phyloP scores from a whole-genome alignment of 1,284 basidiomycete genomes.

The Paramarasmius palmivorus region DNA sequence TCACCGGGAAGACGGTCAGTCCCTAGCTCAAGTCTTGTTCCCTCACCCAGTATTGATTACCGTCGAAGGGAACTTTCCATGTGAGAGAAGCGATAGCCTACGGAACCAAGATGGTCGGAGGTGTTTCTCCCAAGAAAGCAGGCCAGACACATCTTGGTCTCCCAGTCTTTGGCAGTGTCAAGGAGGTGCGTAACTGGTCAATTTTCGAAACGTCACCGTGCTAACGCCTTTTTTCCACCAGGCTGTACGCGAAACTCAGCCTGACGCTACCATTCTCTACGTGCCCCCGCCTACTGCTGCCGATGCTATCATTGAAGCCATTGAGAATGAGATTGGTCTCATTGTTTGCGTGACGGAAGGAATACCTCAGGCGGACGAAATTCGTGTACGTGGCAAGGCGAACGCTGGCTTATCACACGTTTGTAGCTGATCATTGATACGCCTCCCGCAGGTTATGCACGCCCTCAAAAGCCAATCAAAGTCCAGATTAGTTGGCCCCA shows the following conservation, averaged over 20 bases:
- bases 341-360: slow-evolving; percentile 98
- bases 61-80: slow-evolving; percentile 91
- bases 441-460: slow-evolving; percentile 75
- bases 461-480: slow-evolving; percentile 94
- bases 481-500: slow-evolving; percentile 93
- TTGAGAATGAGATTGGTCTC: slow-evolving; percentile 94
- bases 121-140: slow-evolving; percentile 97
- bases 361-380: slow-evolving; percentile 95
- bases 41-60: slow-evolving; percentile 1
- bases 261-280: slow-evolving; percentile 94
- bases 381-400: slow-evolving; percentile 57
- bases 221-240: slow-evolving; percentile 29
- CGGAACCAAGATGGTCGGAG: slow-evolving; percentile 97
- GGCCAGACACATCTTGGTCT: slow-evolving; percentile 94
- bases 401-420: neutral
- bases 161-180: slow-evolving; percentile 92
- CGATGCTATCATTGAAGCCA: slow-evolving; percentile 95
- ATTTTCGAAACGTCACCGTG: neutral
- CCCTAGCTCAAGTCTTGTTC: neutral
- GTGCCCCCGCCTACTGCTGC: slow-evolving; percentile 93
- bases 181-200: slow-evolving; percentile 61
- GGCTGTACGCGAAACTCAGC: slow-evolving; percentile 83
- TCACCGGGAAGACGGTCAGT: slow-evolving; percentile 95
- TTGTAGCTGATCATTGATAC: neutral
- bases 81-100: slow-evolving; percentile 91